phyloP scores from a whole-genome alignment of 2,329 filamentous ascomycete species.

The Colletotrichum sp. region DNA sequence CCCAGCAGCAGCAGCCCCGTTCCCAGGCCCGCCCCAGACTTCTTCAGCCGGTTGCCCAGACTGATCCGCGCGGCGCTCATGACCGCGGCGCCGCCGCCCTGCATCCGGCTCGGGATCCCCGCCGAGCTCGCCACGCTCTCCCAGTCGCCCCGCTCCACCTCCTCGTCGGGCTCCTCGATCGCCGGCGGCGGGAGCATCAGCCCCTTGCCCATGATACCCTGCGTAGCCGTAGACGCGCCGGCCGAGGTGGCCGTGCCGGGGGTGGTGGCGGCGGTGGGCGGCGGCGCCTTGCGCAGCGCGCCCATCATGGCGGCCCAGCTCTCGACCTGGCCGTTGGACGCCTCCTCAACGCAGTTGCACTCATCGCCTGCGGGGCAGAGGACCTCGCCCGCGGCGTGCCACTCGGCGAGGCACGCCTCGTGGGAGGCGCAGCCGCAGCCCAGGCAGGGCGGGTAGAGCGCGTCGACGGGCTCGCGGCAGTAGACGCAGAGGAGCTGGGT shows the following conservation, averaged over 20 bases:
- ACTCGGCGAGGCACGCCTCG: slow-evolving; percentile 62
- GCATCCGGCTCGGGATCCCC: slow-evolving; percentile 18
- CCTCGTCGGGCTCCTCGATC: slow-evolving; percentile 32
- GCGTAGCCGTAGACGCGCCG: not conserved
- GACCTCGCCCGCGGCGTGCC: slow-evolving; percentile 61
- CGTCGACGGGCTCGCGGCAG: slow-evolving; percentile 65
- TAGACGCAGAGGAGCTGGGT: slow-evolving; percentile 66
- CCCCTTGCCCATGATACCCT: not conserved
- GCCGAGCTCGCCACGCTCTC: slow-evolving; percentile 36
- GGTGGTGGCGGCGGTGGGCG: not conserved
- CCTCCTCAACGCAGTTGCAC: slow-evolving; percentile 65
- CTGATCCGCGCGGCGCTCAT: slow-evolving; percentile 49
- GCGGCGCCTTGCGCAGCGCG: slow-evolving; percentile 37
- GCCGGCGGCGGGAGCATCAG: slow-evolving; percentile 31
- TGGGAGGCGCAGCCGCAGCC: slow-evolving; percentile 68
- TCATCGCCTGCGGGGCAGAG: slow-evolving; percentile 69
- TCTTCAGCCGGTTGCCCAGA: slow-evolving; percentile 55
- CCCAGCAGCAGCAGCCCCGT: not conserved
- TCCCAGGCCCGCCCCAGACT: slow-evolving; percentile 33
- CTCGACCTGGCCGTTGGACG: slow-evolving; percentile 62
- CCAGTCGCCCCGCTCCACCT: slow-evolving; percentile 39
- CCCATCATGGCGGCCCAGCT: slow-evolving; percentile 64
- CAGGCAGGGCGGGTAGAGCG: slow-evolving; percentile 65
- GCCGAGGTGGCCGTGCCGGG: not conserved
- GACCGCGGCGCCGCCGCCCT: slow-evolving; percentile 30